Evolutionary conservation across 2,329 filamentous ascomycete genomes (phyloP), one percentile per base, ranked within the genome.

Genomic region (Penicillium hesseltinei): DNA sequence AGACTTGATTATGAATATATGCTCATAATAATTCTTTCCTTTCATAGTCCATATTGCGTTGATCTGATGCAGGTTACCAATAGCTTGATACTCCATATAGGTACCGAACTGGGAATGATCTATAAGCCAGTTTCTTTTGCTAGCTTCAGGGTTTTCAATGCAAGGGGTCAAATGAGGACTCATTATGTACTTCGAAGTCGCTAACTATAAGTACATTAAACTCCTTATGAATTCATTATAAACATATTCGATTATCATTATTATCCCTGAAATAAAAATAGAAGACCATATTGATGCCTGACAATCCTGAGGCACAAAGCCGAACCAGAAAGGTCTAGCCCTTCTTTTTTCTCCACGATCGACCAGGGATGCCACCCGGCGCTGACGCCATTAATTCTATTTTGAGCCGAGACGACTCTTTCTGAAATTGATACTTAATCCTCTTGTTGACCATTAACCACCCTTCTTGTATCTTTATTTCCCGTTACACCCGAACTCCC

Each of bases 311-410:
- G 53, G 53, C 53, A 40, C 0, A 31, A 54, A 45, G 17, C 8
- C 31, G 46, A 38, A 49, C 44, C 58, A 39, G 47, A 49, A 54
- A 29, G 63, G 63, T 62, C 58, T 66, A 62, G 61, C 60, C 64
- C 58, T 46, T 42, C 47, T 35, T 50, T 48, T 39, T 60, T 62
- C 63, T 59, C 62, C 63, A 65, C 63, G 61, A 66, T 66, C 57
- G 56, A 63, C 63, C 62, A 65, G 40, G 59, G 55, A 62, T 58
- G 51, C 51, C 45, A 59, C 43, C 51, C 51, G 42, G 52, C 62
- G 55, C 58, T 66, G 64, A 66, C 64, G 64, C 58, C 62, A 67
- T 64, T 54, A 61, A 42, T 56, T 65, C 53, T 56, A 56, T 56
- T 51, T 56, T 23, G 9, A 36, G 47, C 15, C 15, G 6, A 35